phyloP scores from a whole-genome alignment of 495 filamentous ascomycete species.

The Venustampulla echinocandica region DNA sequence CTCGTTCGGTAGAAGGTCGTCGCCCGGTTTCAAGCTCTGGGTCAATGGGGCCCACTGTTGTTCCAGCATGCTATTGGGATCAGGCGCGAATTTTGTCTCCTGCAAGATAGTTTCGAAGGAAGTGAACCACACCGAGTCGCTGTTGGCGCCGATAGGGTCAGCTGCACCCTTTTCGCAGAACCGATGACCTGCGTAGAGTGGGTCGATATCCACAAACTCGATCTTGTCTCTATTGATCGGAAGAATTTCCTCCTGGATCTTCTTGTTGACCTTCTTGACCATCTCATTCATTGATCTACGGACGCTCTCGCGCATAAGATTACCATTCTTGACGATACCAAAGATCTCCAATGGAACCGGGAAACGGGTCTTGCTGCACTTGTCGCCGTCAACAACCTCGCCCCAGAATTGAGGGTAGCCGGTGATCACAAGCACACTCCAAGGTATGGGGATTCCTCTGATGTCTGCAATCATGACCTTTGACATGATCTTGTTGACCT shows the following conservation, averaged over 20 bases:
- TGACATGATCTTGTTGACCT: neutral
- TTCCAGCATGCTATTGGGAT: neutral
- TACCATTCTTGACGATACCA: neutral
- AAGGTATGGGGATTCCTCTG: too few species aligned
- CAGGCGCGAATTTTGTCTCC: neutral
- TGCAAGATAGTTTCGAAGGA: neutral
- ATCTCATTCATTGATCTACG: neutral
- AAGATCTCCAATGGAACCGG: too few species aligned
- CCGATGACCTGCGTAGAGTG: neutral
- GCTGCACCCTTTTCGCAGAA: conserved; percentile 4
- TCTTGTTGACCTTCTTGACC: neutral
- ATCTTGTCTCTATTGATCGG: neutral
- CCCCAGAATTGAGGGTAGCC: neutral
- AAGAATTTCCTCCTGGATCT: neutral
- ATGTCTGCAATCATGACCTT: neutral
- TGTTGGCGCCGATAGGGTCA: conserved; percentile 4
- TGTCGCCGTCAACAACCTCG: neutral
- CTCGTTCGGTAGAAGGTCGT: neutral
- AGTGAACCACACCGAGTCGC: neutral
- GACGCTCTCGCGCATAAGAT: neutral
- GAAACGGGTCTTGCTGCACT: neutral
- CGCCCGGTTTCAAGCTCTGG: neutral
- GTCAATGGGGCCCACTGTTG: neutral
- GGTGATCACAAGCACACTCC: neutral
- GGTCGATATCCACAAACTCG: conserved; percentile 1